These are phyloP conservation scores for Fusarium sp. DNA, from an alignment of 2,329 filamentous ascomycete genomes.

Conservation along the genomic window DNA sequence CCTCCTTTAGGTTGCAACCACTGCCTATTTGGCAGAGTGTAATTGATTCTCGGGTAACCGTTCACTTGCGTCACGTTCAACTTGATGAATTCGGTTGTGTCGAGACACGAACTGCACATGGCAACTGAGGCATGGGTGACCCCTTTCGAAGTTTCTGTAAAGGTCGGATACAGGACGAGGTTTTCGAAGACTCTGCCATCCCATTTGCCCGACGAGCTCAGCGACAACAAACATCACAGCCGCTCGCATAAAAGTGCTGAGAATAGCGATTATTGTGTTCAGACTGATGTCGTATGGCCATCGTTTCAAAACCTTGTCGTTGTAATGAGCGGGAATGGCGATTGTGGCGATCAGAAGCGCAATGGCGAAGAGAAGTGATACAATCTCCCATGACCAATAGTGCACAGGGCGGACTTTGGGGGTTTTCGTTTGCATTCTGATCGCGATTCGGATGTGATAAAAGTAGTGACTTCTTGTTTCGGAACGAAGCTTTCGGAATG, in stretches of 20 bases:
- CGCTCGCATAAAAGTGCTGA: slow-evolving; percentile 17
- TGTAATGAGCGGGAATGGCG: background rate
- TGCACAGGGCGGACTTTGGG: background rate
- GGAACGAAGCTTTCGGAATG: background rate
- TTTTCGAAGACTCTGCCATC: background rate
- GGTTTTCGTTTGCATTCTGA: background rate
- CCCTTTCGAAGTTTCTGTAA: background rate
- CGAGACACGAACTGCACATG: slow-evolving; percentile 11
- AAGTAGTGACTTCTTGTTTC: background rate
- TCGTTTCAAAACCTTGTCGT: background rate
- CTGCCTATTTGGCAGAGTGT: background rate
- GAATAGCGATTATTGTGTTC: slow-evolving; percentile 9
- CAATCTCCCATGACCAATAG: slow-evolving; percentile 5
- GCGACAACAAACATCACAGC: slow-evolving; percentile 10
- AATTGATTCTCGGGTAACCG: fast-evolving
- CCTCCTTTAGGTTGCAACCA: background rate
- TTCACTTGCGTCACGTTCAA: fast-evolving
- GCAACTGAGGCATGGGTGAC: slow-evolving; percentile 5
- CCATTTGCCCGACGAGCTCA: slow-evolving; percentile 3
- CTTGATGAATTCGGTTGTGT: slow-evolving; percentile 1
- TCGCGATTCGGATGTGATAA: background rate
- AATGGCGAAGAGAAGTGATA: background rate
- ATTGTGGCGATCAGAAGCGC: slow-evolving; percentile 3
- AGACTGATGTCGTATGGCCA: slow-evolving; percentile 21
- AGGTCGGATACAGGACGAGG: slow-evolving; percentile 11